A percentile compares a stretch with the other conserved stretches of the same genome.
These are phyloP conservation scores for Gryganskiella cystojenkinii DNA, from an alignment of 192 early-diverging fungal species.

Conservation along the genomic window DNA sequence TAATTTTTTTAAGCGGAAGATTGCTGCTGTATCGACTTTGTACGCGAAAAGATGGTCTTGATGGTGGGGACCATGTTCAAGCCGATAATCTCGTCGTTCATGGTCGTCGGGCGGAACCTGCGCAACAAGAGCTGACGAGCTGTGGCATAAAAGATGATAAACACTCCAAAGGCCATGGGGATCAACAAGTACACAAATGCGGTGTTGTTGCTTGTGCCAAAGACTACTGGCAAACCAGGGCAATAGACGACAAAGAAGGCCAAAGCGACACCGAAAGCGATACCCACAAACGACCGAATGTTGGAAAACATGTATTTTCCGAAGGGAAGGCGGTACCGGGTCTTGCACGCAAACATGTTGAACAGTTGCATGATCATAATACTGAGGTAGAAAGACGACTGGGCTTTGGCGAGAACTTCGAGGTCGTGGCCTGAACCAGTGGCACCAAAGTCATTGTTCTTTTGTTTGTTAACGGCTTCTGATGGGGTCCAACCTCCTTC, in stretches of 20 bases:
- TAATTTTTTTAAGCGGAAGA: background rate
- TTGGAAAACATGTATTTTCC: conserved; percentile 87
- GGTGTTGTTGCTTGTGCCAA: conserved; percentile 68
- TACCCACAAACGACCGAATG: conserved; percentile 70
- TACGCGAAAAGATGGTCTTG: conserved; percentile 41
- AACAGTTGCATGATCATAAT: conserved; percentile 91
- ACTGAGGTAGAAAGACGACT: conserved; percentile 78
- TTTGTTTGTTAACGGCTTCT: conserved; percentile 68
- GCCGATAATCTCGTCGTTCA: conserved; percentile 82
- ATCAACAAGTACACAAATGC: conserved; percentile 85
- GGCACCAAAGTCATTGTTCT: conserved; percentile 60
- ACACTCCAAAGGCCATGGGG: conserved; percentile 81
- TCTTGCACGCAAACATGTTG: conserved; percentile 96
- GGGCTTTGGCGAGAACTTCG: conserved; percentile 80
- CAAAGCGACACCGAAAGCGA: conserved; percentile 71
- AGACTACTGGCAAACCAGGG: conserved; percentile 84
- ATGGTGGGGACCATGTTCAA: conserved; percentile 66
- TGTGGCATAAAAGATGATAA: conserved; percentile 81
- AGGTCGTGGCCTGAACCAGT: background rate
- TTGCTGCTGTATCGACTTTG: conserved; percentile 19
- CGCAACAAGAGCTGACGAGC: conserved; percentile 73
- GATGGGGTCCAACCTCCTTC: conserved; percentile 71
- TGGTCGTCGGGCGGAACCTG: conserved; percentile 68
- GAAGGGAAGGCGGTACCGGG: conserved; percentile 77
- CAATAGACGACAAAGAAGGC: conserved; percentile 84